Evolutionary conservation across 768 basidiomycete species (phyloP).

Genomic region (Fomitopsis pulvina): DNA sequence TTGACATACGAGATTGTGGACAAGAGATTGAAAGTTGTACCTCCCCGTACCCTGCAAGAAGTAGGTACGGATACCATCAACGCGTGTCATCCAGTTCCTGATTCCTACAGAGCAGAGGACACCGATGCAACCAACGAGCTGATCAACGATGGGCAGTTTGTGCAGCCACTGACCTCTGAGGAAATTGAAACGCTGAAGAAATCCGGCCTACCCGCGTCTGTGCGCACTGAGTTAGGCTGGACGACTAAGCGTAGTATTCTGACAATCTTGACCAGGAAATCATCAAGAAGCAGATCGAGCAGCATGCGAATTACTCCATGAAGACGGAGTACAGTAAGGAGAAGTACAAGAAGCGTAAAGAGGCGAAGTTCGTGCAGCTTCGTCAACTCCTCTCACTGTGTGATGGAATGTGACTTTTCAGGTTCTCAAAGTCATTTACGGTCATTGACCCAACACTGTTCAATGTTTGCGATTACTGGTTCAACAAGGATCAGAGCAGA

Average conservation of each 20-base stretch:
- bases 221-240: constrained; percentile 14
- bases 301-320: constrained; percentile 84
- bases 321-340: constrained; percentile 99
- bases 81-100: constrained; percentile 1
- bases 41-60: constrained; percentile 65
- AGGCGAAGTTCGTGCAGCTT: constrained; percentile 70
- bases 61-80: constrained; percentile 49
- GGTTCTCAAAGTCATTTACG: constrained; percentile 82
- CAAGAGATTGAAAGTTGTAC: constrained; percentile 58
- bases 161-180: constrained; percentile 74
- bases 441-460: constrained; percentile 83
- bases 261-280: constrained; percentile 61
- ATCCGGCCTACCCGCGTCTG: constrained; percentile 74
- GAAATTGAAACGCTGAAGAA: constrained; percentile 84
- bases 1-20: constrained; percentile 80
- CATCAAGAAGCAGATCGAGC: constrained; percentile 89
- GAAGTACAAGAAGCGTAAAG: constrained; percentile 94
- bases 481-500: constrained; percentile 71
- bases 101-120: constrained; percentile 57
- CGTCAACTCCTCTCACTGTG: not conserved
- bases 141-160: constrained; percentile 80
- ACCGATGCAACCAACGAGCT: constrained; percentile 96
- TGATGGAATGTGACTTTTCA: constrained; percentile 22
- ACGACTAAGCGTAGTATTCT: not conserved
- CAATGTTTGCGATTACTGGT: constrained; percentile 89